These are phyloP conservation scores for Pseudozyma sp. DNA, from an alignment of 1,284 basidiomycete species.

Conservation along the genomic window DNA sequence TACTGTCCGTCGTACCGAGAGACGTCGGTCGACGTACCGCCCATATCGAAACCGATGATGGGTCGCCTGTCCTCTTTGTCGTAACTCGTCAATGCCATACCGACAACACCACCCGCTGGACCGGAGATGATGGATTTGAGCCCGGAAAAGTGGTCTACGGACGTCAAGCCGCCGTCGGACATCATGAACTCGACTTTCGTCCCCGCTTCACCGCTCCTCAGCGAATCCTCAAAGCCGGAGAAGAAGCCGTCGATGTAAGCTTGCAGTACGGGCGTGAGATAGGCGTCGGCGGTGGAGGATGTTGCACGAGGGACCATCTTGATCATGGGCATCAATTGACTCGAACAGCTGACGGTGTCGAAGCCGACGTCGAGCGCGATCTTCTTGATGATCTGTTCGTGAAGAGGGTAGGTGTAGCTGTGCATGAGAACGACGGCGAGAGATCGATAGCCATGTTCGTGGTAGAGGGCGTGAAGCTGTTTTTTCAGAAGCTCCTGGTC, in stretches of 20 bases:
- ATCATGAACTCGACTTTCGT: constrained; percentile 68
- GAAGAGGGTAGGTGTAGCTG: constrained; percentile 88
- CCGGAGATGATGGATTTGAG: constrained; percentile 88
- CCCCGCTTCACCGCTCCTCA: constrained; percentile 71
- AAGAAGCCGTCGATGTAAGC: constrained; percentile 94
- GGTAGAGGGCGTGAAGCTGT: constrained; percentile 78
- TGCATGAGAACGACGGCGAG: constrained; percentile 88
- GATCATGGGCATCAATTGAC: constrained; percentile 90
- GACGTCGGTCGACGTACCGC: constrained; percentile 87
- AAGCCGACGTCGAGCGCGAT: constrained; percentile 85
- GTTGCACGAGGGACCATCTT: constrained; percentile 88
- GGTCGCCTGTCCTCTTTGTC: constrained; percentile 77
- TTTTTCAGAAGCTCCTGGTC: constrained; percentile 62
- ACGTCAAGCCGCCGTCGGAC: constrained; percentile 79
- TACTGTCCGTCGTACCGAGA: constrained; percentile 86
- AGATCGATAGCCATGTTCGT: constrained; percentile 80
- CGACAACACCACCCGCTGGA: constrained; percentile 88
- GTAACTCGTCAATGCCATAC: constrained; percentile 85
- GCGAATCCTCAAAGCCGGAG: constrained; percentile 81
- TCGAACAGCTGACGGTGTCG: constrained; percentile 86
- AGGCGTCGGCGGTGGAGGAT: constrained; percentile 93
- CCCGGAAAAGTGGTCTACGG: constrained; percentile 85
- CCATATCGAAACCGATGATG: constrained; percentile 74
- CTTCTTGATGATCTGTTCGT: constrained; percentile 79
- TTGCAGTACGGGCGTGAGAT: constrained; percentile 88